Evolutionary conservation across 108 stramenopile species (phyloP).

Genomic region (Mayamaea pseudoterrestris): DNA sequence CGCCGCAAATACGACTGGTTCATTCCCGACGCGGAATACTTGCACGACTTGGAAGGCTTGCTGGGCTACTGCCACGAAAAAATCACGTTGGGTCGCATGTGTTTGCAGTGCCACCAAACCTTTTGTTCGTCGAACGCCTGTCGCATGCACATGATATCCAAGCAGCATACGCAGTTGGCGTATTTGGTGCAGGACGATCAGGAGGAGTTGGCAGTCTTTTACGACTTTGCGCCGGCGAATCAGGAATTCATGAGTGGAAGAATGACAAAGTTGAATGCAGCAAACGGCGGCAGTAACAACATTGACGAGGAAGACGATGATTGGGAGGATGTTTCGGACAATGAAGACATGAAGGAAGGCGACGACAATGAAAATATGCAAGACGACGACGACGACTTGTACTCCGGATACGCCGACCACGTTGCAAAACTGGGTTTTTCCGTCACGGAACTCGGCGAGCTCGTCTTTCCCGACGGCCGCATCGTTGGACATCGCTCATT

Average conservation of each 20-base stretch:
- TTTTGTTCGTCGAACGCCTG: constrained; percentile 63
- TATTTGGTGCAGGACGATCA: constrained; percentile 85
- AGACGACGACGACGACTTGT: constrained; percentile 49
- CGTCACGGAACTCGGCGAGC: constrained; percentile 77
- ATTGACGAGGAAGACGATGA: constrained; percentile 35
- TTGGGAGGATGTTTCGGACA: constrained; percentile 43
- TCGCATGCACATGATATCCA: constrained; percentile 75
- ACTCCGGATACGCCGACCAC: constrained; percentile 61
- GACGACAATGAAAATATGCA: constrained; percentile 31
- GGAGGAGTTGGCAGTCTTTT: constrained; percentile 94
- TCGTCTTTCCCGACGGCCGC: constrained; percentile 78
- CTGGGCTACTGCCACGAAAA: constrained; percentile 90
- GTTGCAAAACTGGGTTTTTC: constrained; percentile 71
- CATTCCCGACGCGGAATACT: constrained; percentile 85
- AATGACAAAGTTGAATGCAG: constrained; percentile 1
- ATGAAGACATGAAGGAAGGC: constrained; percentile 22
- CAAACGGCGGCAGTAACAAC: constrained; percentile 13
- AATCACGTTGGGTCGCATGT: constrained; percentile 83
- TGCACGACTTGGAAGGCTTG: constrained; percentile 51
- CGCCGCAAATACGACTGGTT: constrained; percentile 69
- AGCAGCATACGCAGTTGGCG: constrained; percentile 75
- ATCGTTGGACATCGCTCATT: constrained; percentile 80
- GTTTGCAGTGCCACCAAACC: constrained; percentile 85
- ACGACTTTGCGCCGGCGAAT: constrained; percentile 81
- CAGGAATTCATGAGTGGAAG: constrained; percentile 26